Percentiles rank a stretch among this genome's conserved stretches.
Conservation (phyloP, 352 stramenopile genomes). For the Globisporangium barbulae region DNA sequence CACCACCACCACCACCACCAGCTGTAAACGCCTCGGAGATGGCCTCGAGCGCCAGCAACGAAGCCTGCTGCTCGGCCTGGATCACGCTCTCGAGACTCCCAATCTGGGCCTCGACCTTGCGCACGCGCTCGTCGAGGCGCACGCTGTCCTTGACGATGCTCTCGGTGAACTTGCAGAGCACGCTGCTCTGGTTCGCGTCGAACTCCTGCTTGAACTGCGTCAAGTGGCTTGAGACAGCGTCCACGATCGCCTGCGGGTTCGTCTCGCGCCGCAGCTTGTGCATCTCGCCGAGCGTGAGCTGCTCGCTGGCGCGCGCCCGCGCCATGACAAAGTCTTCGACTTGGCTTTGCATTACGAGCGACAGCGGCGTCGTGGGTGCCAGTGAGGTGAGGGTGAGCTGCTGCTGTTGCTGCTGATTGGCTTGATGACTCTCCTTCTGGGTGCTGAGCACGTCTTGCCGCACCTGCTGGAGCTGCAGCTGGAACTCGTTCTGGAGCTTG, state of each 20-base stretch:
- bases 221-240: slow-evolving; percentile 54
- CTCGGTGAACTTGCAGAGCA: slow-evolving; percentile 50
- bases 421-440: slow-evolving; percentile 7
- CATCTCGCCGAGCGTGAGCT: slow-evolving; percentile 28
- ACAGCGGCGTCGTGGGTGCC: slow-evolving; percentile 26
- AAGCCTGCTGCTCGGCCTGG: slow-evolving; percentile 68
- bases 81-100: slow-evolving; percentile 48
- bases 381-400: slow-evolving; percentile 9
- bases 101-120: slow-evolving; percentile 53
- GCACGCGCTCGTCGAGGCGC: slow-evolving; percentile 51
- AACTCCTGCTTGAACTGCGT: slow-evolving; percentile 65
- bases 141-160: slow-evolving; percentile 44
- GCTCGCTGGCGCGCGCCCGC: slow-evolving; percentile 32
- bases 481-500: slow-evolving; percentile 15
- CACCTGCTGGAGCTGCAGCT: slow-evolving; percentile 31
- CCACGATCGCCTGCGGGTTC: slow-evolving; percentile 40
- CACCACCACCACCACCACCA: neutral
- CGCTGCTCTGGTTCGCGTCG: slow-evolving; percentile 40
- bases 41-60: slow-evolving; percentile 58
- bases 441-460: slow-evolving; percentile 27
- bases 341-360: slow-evolving; percentile 44
- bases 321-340: slow-evolving; percentile 42
- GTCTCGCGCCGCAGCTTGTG: slow-evolving; percentile 27
- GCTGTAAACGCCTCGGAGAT: slow-evolving; percentile 60
- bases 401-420: slow-evolving; percentile 10